These are phyloP conservation scores for Ammopiptanthus mongolicus DNA, from an alignment of 306 rosid genomes.

Conservation along the genomic window DNA sequence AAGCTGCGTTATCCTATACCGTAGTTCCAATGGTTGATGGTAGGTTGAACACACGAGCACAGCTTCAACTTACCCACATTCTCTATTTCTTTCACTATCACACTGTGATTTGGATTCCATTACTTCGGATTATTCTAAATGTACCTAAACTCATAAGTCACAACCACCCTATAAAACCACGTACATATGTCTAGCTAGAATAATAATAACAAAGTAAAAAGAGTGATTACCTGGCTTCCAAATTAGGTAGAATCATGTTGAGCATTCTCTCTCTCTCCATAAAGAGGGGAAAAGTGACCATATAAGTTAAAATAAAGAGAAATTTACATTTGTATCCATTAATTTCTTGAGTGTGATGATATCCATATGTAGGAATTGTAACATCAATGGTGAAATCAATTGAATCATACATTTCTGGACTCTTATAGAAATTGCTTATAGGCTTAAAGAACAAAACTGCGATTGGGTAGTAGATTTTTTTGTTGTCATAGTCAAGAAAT, in stretches of 20 bases:
- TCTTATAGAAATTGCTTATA: constrained; percentile 50
- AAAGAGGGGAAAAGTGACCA: too few species aligned
- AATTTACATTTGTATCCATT: constrained; percentile 40
- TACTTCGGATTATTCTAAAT: constrained; percentile 50
- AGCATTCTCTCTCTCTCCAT: background rate
- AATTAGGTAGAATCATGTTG: background rate
- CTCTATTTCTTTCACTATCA: constrained; percentile 43
- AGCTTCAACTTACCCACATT: constrained; percentile 40
- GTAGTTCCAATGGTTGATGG: constrained; percentile 50
- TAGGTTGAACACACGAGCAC: constrained; percentile 36
- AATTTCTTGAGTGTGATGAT: constrained; percentile 45
- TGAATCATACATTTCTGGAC: constrained; percentile 44
- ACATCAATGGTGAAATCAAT: constrained; percentile 40
- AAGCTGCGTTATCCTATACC: constrained; percentile 37
- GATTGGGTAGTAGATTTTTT: constrained; percentile 49
- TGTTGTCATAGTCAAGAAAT: constrained; percentile 49
- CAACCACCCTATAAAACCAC: too few species aligned
- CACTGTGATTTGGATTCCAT: constrained; percentile 46
- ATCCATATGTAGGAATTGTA: constrained; percentile 39
- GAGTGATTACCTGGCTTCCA: background rate
- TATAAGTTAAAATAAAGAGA: background rate
- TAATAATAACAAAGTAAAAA: background rate
- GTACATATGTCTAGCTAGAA: background rate
- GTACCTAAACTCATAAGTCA: constrained; percentile 24
- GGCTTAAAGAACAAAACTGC: constrained; percentile 41